These are phyloP conservation scores for Geotrichum histeridarum DNA, from an alignment of 1,139 yeast genomes.

Conservation along the genomic window DNA sequence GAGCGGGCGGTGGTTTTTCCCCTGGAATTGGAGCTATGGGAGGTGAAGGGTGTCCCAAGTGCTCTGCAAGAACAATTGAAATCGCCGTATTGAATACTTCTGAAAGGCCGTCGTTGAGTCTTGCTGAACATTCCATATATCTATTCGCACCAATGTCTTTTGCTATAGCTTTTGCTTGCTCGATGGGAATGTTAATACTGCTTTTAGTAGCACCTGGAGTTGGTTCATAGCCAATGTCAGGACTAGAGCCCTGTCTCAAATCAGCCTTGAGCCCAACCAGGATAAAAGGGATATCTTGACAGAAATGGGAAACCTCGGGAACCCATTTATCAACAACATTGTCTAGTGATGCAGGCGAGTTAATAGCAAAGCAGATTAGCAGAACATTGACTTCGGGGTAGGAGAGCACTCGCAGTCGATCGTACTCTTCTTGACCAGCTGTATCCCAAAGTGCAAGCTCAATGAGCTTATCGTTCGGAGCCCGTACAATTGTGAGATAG, in stretches of 20 bases:
- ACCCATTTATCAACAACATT: conserved; percentile 83
- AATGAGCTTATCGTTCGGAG: conserved; percentile 51
- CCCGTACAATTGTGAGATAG: conserved; percentile 59
- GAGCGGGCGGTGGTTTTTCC: background rate
- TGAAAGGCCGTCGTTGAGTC: conserved; percentile 57
- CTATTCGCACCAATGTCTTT: conserved; percentile 62
- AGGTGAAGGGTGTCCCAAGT: conserved; percentile 17
- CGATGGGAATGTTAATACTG: conserved; percentile 29
- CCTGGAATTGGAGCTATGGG: conserved; percentile 11
- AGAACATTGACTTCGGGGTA: conserved; percentile 78
- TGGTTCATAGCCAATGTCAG: conserved; percentile 16
- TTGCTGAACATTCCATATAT: conserved; percentile 79
- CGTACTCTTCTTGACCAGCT: conserved; percentile 92
- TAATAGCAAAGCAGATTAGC: conserved; percentile 70
- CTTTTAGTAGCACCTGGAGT: background rate
- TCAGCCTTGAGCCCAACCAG: conserved; percentile 80
- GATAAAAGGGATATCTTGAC: conserved; percentile 71
- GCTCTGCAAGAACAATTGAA: conserved; percentile 25
- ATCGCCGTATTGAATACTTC: conserved; percentile 54
- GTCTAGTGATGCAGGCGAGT: conserved; percentile 56
- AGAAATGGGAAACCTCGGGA: conserved; percentile 79
- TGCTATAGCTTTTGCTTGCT: conserved; percentile 46
- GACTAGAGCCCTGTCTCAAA: conserved; percentile 38
- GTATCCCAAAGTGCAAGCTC: conserved; percentile 88
- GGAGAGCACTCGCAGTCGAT: conserved; percentile 72